A percentile compares a stretch with the other conserved stretches of the same genome.
These are phyloP conservation scores for Grigorovia transvaalensis DNA, from an alignment of 805 yeast genomes.

Conservation along the genomic window DNA sequence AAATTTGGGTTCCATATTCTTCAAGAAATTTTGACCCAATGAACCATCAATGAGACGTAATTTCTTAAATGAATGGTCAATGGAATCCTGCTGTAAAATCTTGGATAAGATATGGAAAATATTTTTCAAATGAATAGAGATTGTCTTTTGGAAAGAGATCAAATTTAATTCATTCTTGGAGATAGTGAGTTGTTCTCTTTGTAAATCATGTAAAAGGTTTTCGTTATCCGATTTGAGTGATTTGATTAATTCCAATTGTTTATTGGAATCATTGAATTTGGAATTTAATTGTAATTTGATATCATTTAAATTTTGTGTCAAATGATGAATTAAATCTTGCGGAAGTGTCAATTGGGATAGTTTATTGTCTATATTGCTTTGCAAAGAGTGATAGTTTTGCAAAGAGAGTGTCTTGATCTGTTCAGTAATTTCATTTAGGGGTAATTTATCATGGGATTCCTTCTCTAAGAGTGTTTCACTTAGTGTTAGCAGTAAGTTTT, in stretches of 20 bases:
- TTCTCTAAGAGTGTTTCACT: not conserved
- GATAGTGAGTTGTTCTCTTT: not conserved
- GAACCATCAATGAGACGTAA: constrained; percentile 31
- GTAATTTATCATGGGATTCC: not conserved
- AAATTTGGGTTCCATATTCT: constrained; percentile 22
- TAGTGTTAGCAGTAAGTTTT: not conserved
- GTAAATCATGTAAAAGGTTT: not conserved
- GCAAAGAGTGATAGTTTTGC: not conserved
- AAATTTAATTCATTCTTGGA: not conserved
- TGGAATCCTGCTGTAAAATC: constrained; percentile 48
- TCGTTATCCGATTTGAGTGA: not conserved
- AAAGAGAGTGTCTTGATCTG: not conserved
- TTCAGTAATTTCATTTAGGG: not conserved
- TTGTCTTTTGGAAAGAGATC: constrained; percentile 20
- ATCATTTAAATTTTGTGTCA: not conserved
- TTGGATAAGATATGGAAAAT: constrained; percentile 41
- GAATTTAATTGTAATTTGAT: constrained; percentile 8
- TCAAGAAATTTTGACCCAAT: constrained; percentile 16
- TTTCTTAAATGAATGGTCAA: constrained; percentile 47
- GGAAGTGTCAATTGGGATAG: not conserved
- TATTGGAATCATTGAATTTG: constrained; percentile 14
- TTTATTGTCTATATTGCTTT: not conserved
- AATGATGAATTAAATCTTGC: not conserved
- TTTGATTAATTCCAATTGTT: not conserved
- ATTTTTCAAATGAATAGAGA: constrained; percentile 39